Evolutionary conservation across 495 filamentous ascomycete genomes (phyloP).

Genomic region (Chaetomium fimeti): DNA sequence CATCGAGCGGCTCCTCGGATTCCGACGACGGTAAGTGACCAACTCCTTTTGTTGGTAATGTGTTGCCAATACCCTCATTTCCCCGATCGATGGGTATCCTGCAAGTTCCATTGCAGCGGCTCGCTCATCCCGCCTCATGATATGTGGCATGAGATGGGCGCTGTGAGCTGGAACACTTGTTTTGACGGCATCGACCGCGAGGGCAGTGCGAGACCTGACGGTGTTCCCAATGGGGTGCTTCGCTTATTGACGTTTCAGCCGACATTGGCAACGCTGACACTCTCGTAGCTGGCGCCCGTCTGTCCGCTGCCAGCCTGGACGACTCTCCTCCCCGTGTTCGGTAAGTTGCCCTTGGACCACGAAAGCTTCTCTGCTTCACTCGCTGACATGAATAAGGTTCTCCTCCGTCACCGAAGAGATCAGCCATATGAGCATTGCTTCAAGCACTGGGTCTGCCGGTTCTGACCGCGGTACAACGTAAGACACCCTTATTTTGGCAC

Average conservation of each 20-base stretch:
- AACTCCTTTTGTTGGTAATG: background rate
- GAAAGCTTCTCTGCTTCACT: background rate
- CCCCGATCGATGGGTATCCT: background rate
- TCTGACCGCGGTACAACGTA: conserved; percentile 13
- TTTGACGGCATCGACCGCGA: background rate
- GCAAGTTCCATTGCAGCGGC: background rate
- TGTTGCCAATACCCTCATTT: background rate
- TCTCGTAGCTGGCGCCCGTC: conserved; percentile 2
- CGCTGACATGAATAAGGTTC: conserved; percentile 11
- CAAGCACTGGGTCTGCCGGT: background rate
- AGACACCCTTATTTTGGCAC: background rate
- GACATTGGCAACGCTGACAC: background rate
- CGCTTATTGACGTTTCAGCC: too few relatives aligned
- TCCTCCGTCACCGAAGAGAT: conserved; percentile 16
- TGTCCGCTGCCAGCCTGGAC: background rate
- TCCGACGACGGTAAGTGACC: conserved; percentile 13
- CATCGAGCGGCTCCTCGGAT: background rate
- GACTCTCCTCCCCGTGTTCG: conserved; percentile 12
- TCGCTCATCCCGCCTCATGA: background rate
- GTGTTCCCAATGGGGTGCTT: background rate
- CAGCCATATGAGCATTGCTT: conserved; percentile 10
- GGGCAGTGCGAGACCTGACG: background rate
- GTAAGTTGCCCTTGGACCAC: background rate
- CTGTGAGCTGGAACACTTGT: background rate
- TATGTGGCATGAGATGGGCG: background rate